phyloP scores from a whole-genome alignment of 2,329 filamentous ascomycete species.

The Parasarocladium wereldwijsianum region DNA sequence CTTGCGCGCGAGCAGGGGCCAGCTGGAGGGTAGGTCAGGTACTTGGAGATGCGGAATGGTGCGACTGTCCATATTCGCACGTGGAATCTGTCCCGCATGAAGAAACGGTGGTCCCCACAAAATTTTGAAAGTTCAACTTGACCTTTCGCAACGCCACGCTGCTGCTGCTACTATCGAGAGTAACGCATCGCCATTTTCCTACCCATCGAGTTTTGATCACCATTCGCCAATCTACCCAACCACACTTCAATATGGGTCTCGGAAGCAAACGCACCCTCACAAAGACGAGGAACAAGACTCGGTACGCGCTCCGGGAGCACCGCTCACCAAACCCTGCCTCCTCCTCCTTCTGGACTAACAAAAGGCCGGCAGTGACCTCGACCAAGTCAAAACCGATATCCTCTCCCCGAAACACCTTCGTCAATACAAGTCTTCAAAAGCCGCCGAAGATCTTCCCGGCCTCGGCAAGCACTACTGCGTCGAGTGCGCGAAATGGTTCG shows the following conservation, averaged over 20 bases:
- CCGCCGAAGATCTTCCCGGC: slow-evolving; percentile 73
- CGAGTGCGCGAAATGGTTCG: slow-evolving; percentile 94
- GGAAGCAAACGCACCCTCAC: slow-evolving; percentile 50
- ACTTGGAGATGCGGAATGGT: too few relatives aligned
- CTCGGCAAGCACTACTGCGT: slow-evolving; percentile 78
- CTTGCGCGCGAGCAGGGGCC: too few relatives aligned
- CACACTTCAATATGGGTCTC: slow-evolving; percentile 46
- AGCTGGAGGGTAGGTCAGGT: too few relatives aligned
- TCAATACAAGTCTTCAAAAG: slow-evolving; percentile 65
- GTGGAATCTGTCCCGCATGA: too few relatives aligned
- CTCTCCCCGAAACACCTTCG: slow-evolving; percentile 64
- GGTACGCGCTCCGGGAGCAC: slow-evolving; percentile 27
- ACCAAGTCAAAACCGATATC: slow-evolving; percentile 80
- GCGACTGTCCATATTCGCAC: too few relatives aligned
- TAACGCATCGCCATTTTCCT: too few relatives aligned
- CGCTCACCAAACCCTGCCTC: background rate
- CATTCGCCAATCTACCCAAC: too few relatives aligned
- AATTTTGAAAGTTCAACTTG: background rate
- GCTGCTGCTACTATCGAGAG: background rate
- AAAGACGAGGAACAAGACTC: slow-evolving; percentile 59
- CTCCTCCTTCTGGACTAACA: background rate
- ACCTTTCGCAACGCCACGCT: background rate
- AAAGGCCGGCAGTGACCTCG: slow-evolving; percentile 55
- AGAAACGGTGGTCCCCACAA: slow-evolving; percentile 1
- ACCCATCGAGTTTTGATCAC: too few relatives aligned